Percentiles rank a stretch among this genome's conserved stretches.
phyloP scores from a whole-genome alignment of 305 asterid genomes.

The Petunia hybrid region DNA sequence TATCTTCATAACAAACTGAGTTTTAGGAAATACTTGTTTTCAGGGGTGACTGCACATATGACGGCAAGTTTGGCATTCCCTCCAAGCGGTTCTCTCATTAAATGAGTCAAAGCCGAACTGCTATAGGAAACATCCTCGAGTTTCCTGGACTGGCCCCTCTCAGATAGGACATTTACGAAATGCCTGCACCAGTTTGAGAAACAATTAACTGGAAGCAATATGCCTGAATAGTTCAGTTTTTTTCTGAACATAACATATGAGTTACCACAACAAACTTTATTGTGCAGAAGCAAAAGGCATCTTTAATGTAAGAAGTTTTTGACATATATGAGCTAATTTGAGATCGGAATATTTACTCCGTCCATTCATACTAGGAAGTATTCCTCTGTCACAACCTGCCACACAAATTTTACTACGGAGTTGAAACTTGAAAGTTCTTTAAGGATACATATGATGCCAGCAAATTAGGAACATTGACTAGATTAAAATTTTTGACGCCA shows the following conservation, averaged over 20 bases:
- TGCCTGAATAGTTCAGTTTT: neutral
- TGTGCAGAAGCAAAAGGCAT: too few relatives aligned
- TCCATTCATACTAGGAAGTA: neutral
- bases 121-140: conserved; percentile 56
- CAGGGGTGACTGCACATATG: conserved; percentile 74
- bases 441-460: neutral
- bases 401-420: neutral
- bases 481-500: neutral
- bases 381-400: neutral
- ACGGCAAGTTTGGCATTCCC: conserved; percentile 87
- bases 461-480: neutral
- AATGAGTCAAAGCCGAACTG: conserved; percentile 74
- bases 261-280: neutral
- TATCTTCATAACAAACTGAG: neutral
- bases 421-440: neutral
- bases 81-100: conserved; percentile 83
- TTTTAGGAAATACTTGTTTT: conserved; percentile 54
- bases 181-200: conserved; percentile 56
- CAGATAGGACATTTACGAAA: conserved; percentile 69
- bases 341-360: neutral
- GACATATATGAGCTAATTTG: neutral
- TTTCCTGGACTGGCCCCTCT: conserved; percentile 50
- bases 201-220: conserved; percentile 26
- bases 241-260: neutral
- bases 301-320: neutral